Percentiles rank a stretch among this genome's conserved stretches.
phyloP scores from a whole-genome alignment of 1,284 basidiomycete genomes.

The Bjerkandera adusta region DNA sequence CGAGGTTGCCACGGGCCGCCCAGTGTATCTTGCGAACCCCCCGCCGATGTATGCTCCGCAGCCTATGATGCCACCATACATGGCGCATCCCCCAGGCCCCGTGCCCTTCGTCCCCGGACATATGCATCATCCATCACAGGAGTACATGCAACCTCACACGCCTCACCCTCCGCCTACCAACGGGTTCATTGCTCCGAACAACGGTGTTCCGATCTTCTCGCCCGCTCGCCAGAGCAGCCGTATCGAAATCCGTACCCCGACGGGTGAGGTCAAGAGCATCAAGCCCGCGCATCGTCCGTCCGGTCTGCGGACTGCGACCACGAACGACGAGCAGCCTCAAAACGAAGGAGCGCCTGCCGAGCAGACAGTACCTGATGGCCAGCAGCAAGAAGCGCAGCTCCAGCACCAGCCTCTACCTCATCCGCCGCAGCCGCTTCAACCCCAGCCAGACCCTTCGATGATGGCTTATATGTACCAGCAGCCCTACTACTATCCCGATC shows the following conservation, averaged over 20 bases:
- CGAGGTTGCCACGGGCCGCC: slow-evolving; percentile 74
- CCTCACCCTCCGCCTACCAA: slow-evolving; percentile 53
- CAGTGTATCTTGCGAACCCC: slow-evolving; percentile 64
- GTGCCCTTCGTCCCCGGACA: slow-evolving; percentile 53
- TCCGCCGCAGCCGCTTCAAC: slow-evolving; percentile 19
- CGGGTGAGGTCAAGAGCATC: slow-evolving; percentile 27
- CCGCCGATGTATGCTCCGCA: slow-evolving; percentile 65
- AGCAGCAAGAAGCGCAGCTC: slow-evolving; percentile 1
- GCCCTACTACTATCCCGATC: slow-evolving; percentile 64
- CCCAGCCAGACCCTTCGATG: slow-evolving; percentile 30
- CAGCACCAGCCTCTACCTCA: slow-evolving; percentile 22
- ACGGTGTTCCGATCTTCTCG: slow-evolving; percentile 64
- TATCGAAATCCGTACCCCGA: slow-evolving; percentile 71
- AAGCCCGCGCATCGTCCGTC: slow-evolving; percentile 37
- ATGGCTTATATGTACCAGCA: slow-evolving; percentile 58
- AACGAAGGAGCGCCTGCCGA: slow-evolving; percentile 9
- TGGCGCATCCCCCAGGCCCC: slow-evolving; percentile 34
- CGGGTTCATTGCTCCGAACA: slow-evolving; percentile 59
- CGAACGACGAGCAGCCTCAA: slow-evolving; percentile 21
- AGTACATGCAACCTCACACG: slow-evolving; percentile 52
- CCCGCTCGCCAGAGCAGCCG: slow-evolving; percentile 70
- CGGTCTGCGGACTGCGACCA: slow-evolving; percentile 28
- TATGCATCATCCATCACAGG: slow-evolving; percentile 57
- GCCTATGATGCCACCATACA: slow-evolving; percentile 54
- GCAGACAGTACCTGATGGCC: slow-evolving; percentile 5